Conservation (phyloP, 768 basidiomycete species). For the Termitomyces sp. region DNA sequence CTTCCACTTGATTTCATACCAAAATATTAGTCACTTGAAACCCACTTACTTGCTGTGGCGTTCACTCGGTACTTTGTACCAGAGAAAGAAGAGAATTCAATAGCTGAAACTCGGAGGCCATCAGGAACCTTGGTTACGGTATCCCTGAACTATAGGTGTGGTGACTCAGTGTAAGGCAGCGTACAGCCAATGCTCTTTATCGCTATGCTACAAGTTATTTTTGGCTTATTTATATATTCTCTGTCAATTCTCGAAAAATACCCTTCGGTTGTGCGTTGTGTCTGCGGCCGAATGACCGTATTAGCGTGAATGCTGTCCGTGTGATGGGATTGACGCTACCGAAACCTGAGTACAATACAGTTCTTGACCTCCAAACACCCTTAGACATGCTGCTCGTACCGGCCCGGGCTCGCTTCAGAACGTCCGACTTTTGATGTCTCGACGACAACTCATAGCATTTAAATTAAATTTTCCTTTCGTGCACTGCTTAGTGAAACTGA, state of each 20-base stretch:
- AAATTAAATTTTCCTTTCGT: neutral
- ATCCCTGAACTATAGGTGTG: neutral
- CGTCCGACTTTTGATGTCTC: too few relatives aligned
- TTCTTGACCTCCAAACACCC: too few relatives aligned
- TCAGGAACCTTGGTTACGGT: neutral
- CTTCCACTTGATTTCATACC: neutral
- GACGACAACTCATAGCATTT: neutral
- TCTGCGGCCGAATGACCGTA: too few relatives aligned
- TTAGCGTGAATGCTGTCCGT: neutral
- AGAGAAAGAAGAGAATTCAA: neutral
- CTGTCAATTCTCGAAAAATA: neutral
- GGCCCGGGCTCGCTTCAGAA: neutral
- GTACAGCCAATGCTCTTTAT: too few relatives aligned
- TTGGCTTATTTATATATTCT: neutral
- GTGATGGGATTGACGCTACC: neutral
- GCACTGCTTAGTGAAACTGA: neutral
- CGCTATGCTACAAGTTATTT: too few relatives aligned
- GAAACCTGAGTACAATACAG: too few relatives aligned
- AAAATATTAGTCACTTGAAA: neutral
- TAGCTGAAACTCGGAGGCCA: neutral
- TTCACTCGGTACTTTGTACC: neutral
- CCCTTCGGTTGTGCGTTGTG: neutral
- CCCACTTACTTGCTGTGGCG: neutral
- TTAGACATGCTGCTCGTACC: neutral
- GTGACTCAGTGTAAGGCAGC: neutral